Evolutionary conservation across 345 rosid genomes (phyloP).

Genomic region (Hibiscus tridactylites): DNA sequence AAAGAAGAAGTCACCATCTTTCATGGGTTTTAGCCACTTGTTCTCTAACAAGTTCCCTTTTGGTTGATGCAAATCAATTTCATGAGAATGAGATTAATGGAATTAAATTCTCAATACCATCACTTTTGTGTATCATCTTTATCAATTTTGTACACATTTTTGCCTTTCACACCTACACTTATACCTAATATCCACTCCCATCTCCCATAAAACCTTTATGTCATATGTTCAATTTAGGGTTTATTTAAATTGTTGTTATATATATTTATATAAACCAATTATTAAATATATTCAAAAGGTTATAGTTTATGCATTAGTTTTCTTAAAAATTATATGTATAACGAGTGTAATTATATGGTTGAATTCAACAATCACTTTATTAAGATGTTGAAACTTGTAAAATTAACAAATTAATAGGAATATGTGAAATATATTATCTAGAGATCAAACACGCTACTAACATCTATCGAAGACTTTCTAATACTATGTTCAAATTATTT

Average conservation of each 20-base stretch:
- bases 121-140: background rate
- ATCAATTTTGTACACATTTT: background rate
- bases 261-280: no score
- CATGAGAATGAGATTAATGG: background rate
- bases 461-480: no score
- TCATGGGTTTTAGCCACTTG: background rate
- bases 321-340: background rate
- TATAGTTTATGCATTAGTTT: no score
- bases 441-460: no score
- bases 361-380: no score
- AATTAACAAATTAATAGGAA: no score
- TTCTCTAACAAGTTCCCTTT: background rate
- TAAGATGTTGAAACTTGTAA: background rate
- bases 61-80: slow-evolving; percentile 2
- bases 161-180: background rate
- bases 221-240: background rate
- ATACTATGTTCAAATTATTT: no score
- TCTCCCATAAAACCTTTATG: no score
- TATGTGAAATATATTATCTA: no score
- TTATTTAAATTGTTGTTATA: no score
- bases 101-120: background rate
- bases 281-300: no score
- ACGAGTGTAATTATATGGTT: background rate
- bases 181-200: background rate
- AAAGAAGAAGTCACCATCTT: slow-evolving; percentile 3